Evolutionary conservation across 2,329 filamentous ascomycete genomes (phyloP), one percentile per base, ranked within the genome.

Genomic region (Trichoderma aggressivum): DNA sequence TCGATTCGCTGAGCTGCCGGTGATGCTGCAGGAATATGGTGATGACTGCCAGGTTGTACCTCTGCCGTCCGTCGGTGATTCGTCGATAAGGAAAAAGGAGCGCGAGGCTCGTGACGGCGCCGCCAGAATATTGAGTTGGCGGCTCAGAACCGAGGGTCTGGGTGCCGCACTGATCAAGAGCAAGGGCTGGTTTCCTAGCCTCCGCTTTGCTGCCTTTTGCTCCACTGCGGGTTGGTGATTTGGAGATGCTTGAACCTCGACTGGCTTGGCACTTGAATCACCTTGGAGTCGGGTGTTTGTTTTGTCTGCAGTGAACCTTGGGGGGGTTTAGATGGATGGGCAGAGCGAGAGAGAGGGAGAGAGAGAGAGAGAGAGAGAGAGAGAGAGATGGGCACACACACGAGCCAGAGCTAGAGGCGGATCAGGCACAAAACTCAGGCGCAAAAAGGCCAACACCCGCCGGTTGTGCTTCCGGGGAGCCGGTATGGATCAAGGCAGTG

Each of bases 141-240:
- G 36, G 64, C 53, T 34, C 63, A 43, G 34, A 47, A 67, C 64
- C 39, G 66, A 61, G 66, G 66, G 56, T 50, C 66, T 69, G 66
- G 66, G 36, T 39, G 55, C 39, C 64, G 53, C 66, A 69, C 66
- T 69, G 66, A 53, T 61, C 66, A 69, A 69, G 56, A 69, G 55
- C 55, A 69, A 53, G 16, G 34, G 30, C 66, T 68, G 55, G n/a
- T 50, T 50, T 30, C 47, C 32, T 60, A 60, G 65, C 55, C 56
- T 69, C 56, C 55, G 66, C 66, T 69, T 60, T 69, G 65, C 26
- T 34, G 65, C 65, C 26, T 50, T 36, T 43, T 68, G 65, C 55
- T 68, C 65, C 65, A 68, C 65, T 59, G 4, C 26, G 39, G 53
- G 55, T n/a, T 50, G 47, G 24, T 36, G 32, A 34, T 18, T 39